Evolutionary conservation across 2,329 filamentous ascomycete species (phyloP).

Genomic region (Ceratocystis destructans): DNA sequence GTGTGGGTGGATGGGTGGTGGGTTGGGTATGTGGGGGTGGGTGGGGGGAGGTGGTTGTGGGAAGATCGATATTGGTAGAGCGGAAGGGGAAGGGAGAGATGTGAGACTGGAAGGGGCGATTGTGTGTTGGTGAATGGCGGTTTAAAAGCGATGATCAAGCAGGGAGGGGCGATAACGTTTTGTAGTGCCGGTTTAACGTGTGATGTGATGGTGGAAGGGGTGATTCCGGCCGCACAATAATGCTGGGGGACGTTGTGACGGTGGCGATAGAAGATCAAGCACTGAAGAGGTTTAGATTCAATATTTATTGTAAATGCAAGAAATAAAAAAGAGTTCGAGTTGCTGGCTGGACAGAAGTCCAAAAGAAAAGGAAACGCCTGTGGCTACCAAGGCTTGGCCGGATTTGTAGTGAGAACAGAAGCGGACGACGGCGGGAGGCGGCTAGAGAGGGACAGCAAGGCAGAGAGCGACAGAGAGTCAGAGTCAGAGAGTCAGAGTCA

Average conservation of each 20-base stretch:
- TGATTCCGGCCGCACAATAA: neutral
- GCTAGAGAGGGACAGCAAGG: neutral
- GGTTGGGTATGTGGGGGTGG: no score
- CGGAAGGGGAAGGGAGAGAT: neutral
- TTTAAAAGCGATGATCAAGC: neutral
- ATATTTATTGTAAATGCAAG: neutral
- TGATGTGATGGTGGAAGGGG: neutral
- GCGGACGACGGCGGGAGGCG: neutral
- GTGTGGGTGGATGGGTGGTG: no score
- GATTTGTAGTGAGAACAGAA: neutral
- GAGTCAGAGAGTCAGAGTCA: neutral
- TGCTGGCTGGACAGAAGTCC: neutral
- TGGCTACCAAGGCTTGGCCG: neutral
- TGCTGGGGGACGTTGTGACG: neutral
- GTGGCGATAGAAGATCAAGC: neutral
- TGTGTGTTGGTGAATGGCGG: neutral
- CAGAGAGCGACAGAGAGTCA: neutral
- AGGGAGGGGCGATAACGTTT: neutral
- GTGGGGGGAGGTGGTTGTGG: no score
- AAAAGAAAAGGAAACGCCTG: neutral
- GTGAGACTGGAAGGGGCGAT: neutral
- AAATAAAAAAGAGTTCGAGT: neutral
- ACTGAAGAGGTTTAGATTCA: neutral
- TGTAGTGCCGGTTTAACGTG: neutral
- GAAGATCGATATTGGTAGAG: neutral